Percentiles rank a stretch among this genome's conserved stretches.
Conservation (phyloP, 306 rosid species). For the Cucumis hystrix region DNA sequence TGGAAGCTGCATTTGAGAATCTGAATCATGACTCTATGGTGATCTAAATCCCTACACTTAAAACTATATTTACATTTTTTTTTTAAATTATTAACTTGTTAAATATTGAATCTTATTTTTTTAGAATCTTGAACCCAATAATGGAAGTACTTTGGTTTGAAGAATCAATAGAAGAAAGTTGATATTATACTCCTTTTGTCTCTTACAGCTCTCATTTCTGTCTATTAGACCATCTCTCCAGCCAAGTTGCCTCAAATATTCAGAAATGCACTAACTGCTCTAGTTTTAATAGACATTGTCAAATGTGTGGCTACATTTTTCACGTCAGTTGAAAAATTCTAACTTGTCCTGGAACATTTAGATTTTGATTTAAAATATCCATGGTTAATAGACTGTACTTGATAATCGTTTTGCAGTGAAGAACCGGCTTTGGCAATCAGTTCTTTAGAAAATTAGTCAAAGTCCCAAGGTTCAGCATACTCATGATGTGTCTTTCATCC, state of each 20-base stretch:
- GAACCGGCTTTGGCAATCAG: constrained; percentile 54
- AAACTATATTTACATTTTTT: too few relatives aligned
- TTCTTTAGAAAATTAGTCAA: constrained; percentile 53
- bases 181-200: too few relatives aligned
- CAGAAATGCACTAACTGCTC: constrained; percentile 68
- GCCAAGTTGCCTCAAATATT: constrained; percentile 56
- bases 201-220: too few relatives aligned
- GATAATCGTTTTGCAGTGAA: constrained; percentile 38
- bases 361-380: neutral
- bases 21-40: too few relatives aligned
- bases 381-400: neutral
- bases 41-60: too few relatives aligned
- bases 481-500: constrained; percentile 64
- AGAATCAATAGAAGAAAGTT: too few relatives aligned
- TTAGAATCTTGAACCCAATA: too few relatives aligned
- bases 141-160: too few relatives aligned
- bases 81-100: too few relatives aligned
- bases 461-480: constrained; percentile 73
- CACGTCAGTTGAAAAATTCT: constrained; percentile 33
- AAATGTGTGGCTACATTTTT: constrained; percentile 71
- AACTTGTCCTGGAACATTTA: neutral
- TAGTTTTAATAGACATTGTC: constrained; percentile 55
- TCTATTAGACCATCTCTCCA: constrained; percentile 53
- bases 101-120: too few relatives aligned
- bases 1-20: too few relatives aligned